Percentiles rank a stretch among this genome's conserved stretches.
phyloP scores from a whole-genome alignment of 2,329 filamentous ascomycete species.

The Botrytis deweyae region DNA sequence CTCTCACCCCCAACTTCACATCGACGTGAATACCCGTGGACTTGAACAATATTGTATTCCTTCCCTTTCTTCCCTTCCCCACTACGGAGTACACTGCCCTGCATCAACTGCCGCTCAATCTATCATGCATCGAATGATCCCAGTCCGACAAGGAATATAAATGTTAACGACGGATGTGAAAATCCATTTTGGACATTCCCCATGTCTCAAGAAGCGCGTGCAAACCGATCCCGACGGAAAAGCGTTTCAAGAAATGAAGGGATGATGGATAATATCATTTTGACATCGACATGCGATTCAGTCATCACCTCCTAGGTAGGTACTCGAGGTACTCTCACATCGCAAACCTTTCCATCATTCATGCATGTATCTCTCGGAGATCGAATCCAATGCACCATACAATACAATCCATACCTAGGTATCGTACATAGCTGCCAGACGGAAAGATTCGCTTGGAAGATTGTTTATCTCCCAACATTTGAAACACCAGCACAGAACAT shows the following conservation, averaged over 20 bases:
- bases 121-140: constrained; percentile 16
- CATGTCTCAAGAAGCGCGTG: constrained; percentile 12
- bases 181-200: not conserved
- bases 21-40: not conserved
- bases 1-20: not conserved
- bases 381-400: not conserved
- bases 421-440: not conserved
- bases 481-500: constrained; percentile 16
- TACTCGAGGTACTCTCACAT: not conserved
- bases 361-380: not conserved
- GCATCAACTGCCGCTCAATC: not conserved
- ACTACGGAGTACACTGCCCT: not conserved
- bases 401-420: not conserved
- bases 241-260: not conserved
- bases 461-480: constrained; percentile 3
- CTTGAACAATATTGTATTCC: not conserved
- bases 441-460: constrained; percentile 3
- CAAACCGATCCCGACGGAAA: not conserved
- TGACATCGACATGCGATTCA: not conserved
- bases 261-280: not conserved
- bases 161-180: constrained; percentile 4
- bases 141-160: constrained; percentile 7
- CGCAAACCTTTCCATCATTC: no score
- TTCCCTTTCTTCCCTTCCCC: not conserved
- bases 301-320: not conserved